These are phyloP conservation scores for Ceratobasidium theobromae DNA, from an alignment of 1,284 basidiomycete genomes.

Conservation along the genomic window DNA sequence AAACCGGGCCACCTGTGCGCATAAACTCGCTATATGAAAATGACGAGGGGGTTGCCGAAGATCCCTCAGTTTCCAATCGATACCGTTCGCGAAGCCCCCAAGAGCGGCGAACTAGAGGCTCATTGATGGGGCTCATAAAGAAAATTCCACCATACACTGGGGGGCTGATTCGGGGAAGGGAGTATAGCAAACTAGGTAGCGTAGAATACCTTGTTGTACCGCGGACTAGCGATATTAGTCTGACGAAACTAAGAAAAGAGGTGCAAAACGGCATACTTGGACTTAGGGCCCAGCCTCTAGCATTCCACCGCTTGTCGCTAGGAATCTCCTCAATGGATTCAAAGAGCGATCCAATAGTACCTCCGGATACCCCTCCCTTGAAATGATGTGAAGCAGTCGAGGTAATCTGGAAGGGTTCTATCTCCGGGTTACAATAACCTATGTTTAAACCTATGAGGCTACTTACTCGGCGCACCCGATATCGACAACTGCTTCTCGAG, in stretches of 20 bases:
- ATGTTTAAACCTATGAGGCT: conserved; percentile 16
- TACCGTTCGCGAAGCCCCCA: conserved; percentile 61
- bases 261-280: conserved; percentile 50
- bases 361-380: conserved; percentile 63
- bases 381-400: conserved; percentile 55
- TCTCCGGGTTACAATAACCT: not conserved
- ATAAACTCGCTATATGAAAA: conserved; percentile 78
- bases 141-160: conserved; percentile 58
- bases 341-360: conserved; percentile 62
- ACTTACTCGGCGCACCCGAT: conserved; percentile 40
- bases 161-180: conserved; percentile 50
- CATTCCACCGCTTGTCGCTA: conserved; percentile 43
- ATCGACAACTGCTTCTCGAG: conserved; percentile 46
- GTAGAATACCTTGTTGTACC: conserved; percentile 47
- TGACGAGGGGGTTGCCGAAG: conserved; percentile 56
- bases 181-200: conserved; percentile 49
- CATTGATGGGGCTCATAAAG: conserved; percentile 64
- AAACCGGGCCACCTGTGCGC: conserved; percentile 48
- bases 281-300: conserved; percentile 55
- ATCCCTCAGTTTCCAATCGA: conserved; percentile 10
- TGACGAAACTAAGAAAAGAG: not conserved
- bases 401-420: conserved; percentile 39
- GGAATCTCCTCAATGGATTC: conserved; percentile 53
- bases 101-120: conserved; percentile 72
- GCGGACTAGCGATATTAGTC: not conserved